Conservation (phyloP, 768 basidiomycete genomes). For the Scleroderma citrinum region DNA sequence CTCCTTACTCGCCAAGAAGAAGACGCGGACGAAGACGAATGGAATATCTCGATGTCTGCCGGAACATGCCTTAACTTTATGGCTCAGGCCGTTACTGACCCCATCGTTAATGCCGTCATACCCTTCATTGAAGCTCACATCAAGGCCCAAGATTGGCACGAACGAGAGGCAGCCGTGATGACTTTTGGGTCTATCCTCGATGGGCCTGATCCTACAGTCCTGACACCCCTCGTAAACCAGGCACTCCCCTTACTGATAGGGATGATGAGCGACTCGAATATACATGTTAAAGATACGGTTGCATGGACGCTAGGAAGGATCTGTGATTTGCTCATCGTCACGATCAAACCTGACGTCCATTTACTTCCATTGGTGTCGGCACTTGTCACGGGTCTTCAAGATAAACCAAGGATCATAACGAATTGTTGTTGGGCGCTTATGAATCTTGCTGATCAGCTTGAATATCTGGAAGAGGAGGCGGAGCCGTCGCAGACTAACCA, state of each 20-base stretch:
- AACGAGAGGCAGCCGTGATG: constrained; percentile 97
- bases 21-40: constrained; percentile 96
- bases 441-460: constrained; percentile 91
- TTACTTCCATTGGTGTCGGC: constrained; percentile 78
- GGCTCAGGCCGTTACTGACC: constrained; percentile 85
- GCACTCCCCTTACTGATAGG: constrained; percentile 90
- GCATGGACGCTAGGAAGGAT: constrained; percentile 98
- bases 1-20: constrained; percentile 92
- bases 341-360: constrained; percentile 87
- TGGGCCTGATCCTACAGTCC: constrained; percentile 83
- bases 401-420: constrained; percentile 78
- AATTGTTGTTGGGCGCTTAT: constrained; percentile 97
- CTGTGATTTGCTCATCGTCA: constrained; percentile 79
- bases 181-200: constrained; percentile 97
- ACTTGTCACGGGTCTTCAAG: constrained; percentile 73
- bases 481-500: constrained; percentile 49
- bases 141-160: constrained; percentile 87
- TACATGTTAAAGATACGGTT: constrained; percentile 92
- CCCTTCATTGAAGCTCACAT: constrained; percentile 98
- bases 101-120: constrained; percentile 87
- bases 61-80: constrained; percentile 86
- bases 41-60: constrained; percentile 97
- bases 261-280: constrained; percentile 86
- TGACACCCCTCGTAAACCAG: constrained; percentile 88
- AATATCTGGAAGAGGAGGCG: constrained; percentile 59